Percentiles rank a stretch among this genome's conserved stretches.
Conservation (phyloP, 331 rosid genomes). For the Acacia pycnantha region DNA sequence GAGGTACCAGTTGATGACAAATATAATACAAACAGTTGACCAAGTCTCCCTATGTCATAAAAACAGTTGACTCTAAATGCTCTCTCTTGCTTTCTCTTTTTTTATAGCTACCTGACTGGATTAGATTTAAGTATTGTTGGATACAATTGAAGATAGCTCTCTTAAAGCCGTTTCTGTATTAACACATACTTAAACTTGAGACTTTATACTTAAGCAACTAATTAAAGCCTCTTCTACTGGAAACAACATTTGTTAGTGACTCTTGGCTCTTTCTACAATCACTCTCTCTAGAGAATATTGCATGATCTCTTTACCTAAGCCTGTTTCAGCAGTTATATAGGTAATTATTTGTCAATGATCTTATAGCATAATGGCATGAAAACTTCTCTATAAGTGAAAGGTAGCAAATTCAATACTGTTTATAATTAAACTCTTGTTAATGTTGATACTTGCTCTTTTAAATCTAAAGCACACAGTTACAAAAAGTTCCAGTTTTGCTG, state of each 20-base stretch:
- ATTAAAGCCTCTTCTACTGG: too few relatives aligned
- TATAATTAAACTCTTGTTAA: too few relatives aligned
- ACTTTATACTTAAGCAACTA: neutral
- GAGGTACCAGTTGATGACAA: neutral
- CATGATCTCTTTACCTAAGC: neutral
- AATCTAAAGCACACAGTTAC: neutral
- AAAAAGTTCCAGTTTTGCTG: neutral
- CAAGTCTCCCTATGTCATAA: neutral
- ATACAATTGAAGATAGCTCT: too few relatives aligned
- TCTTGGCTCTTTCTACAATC: neutral
- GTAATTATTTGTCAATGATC: too few relatives aligned
- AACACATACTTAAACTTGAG: accelerated
- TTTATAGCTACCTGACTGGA: too few relatives aligned
- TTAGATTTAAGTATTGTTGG: neutral
- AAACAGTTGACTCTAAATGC: too few relatives aligned
- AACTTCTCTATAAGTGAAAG: too few relatives aligned
- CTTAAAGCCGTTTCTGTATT: too few relatives aligned
- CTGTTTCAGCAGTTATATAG: neutral
- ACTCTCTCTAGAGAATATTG: neutral
- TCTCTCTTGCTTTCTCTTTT: too few relatives aligned
- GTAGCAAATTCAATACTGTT: too few relatives aligned
- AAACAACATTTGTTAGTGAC: neutral
- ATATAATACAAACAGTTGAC: neutral
- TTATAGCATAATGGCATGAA: too few relatives aligned
- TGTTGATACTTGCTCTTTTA: too few relatives aligned